Evolutionary conservation across 768 basidiomycete species (phyloP), one percentile per base, ranked within the genome.

Genomic region (Boletellus ananas): DNA sequence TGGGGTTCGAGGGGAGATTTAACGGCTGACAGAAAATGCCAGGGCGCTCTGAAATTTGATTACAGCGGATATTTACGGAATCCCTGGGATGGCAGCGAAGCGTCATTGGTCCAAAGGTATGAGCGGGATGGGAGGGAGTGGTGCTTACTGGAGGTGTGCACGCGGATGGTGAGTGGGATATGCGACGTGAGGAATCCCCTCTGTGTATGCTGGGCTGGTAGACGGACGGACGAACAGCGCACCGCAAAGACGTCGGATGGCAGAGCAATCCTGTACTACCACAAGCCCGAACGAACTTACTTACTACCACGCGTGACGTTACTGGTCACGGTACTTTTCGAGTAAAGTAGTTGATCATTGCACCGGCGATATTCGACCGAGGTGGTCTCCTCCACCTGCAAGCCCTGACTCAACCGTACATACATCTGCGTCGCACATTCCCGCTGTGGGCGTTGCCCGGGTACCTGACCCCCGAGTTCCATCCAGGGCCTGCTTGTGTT

Each of bases 281-380:
- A 47, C 56, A 56, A 50, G 60, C 52, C 55, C 45, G 56, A 51
- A 65, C 62, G 67, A 68, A 68, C 67, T 61, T 68, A 68, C 67
- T 68, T 70, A 67, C 63, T 38, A 29, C 29, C 29, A 29, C 8
- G 56, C 55, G 67, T 68, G 67, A 68, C 69, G 67, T 69, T 63
- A 59, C 65, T 16, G n/a, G 67, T 68, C 67, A 68, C 67, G 51
- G 45, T 43, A 58, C 67, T 33, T 47, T 65, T 63, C 59, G 53
- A 51, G 62, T 65, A 63, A 63, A 51, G 63, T 65, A 63, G 62
- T 65, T 63, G 62, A 63, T 63, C 62, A 63, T 65, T 63, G 61
- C 52, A 46, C 51, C 37, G 47, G 54, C 27, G 36, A 63, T 47
- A 36, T 49, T 63, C 51, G 40, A 51, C 50, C 39, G 45, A 29